These are phyloP conservation scores for Aspergillus vadensis DNA, from an alignment of 2,329 filamentous ascomycete genomes.

Conservation along the genomic window DNA sequence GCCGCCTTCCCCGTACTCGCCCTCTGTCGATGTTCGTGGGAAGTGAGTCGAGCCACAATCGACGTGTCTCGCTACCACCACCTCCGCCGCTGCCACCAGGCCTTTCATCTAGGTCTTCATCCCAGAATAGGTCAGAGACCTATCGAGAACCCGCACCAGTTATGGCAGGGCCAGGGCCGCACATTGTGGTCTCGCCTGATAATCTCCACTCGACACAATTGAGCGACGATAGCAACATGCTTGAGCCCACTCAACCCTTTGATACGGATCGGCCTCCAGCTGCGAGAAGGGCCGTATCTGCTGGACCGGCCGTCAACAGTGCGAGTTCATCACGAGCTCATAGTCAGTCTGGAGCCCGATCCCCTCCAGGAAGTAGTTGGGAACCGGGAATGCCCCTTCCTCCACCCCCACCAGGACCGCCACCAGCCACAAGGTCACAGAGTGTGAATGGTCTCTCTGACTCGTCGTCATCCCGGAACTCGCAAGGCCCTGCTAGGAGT, in stretches of 20 bases:
- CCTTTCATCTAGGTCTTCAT: constrained; percentile 36
- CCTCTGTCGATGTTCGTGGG: constrained; percentile 36
- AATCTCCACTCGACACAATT: constrained; percentile 23
- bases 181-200: constrained; percentile 27
- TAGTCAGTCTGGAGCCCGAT: constrained; percentile 37
- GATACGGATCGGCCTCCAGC: constrained; percentile 38
- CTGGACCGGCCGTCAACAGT: constrained; percentile 44
- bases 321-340: constrained; percentile 34
- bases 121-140: constrained; percentile 32
- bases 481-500: constrained; percentile 25
- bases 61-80: constrained; percentile 36
- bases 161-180: constrained; percentile 21
- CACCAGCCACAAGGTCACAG: constrained; percentile 43
- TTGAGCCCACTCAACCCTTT: constrained; percentile 22
- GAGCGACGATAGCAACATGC: constrained; percentile 17
- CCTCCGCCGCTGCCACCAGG: constrained; percentile 41
- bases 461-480: constrained; percentile 30
- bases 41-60: constrained; percentile 28
- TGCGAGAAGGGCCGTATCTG: constrained; percentile 49
- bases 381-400: constrained; percentile 50
- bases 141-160: constrained; percentile 26
- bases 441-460: constrained; percentile 42
- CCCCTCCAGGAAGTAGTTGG: constrained; percentile 41
- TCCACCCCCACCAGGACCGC: constrained; percentile 50
- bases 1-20: constrained; percentile 31